These are phyloP conservation scores for Exophiala oligosperma DNA, from an alignment of 2,329 filamentous ascomycete genomes.

Conservation along the genomic window DNA sequence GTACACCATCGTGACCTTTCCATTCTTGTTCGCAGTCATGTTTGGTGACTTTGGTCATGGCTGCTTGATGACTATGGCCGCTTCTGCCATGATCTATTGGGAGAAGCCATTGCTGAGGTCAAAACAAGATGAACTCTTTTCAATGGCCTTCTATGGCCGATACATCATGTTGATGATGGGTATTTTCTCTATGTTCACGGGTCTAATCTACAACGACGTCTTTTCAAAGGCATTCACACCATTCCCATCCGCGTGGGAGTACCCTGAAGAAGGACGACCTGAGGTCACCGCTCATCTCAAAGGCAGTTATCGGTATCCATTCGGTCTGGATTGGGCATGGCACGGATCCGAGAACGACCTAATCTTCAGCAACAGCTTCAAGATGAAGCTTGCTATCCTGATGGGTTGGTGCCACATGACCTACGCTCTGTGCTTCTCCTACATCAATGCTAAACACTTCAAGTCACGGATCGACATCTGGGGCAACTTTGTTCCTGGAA, in stretches of 20 bases:
- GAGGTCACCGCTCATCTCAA: slow-evolving; percentile 68
- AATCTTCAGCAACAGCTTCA: slow-evolving; percentile 96
- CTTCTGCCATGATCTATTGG: slow-evolving; percentile 92
- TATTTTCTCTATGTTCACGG: slow-evolving; percentile 93
- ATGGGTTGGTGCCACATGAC: slow-evolving; percentile 94
- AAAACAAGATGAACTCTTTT: slow-evolving; percentile 95
- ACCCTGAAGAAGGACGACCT: slow-evolving; percentile 68
- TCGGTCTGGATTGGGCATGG: slow-evolving; percentile 95
- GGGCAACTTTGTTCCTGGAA: slow-evolving; percentile 95
- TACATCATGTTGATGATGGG: slow-evolving; percentile 99
- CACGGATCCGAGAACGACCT: slow-evolving; percentile 94
- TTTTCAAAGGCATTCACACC: slow-evolving; percentile 92
- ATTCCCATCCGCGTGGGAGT: slow-evolving; percentile 89
- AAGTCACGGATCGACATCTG: slow-evolving; percentile 93
- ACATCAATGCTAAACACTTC: slow-evolving; percentile 92
- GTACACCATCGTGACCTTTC: slow-evolving; percentile 94
- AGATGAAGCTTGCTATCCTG: slow-evolving; percentile 99
- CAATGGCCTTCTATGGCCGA: slow-evolving; percentile 97
- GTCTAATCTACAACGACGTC: slow-evolving; percentile 94
- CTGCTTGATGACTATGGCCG: slow-evolving; percentile 79
- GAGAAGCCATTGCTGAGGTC: slow-evolving; percentile 78
- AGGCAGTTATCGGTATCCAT: slow-evolving; percentile 82
- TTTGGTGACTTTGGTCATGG: slow-evolving; percentile 98
- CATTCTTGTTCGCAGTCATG: slow-evolving; percentile 99
- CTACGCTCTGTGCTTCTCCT: slow-evolving; percentile 90